These are phyloP conservation scores for Floccularia luteovirens DNA, from an alignment of 768 basidiomycete species.

Conservation along the genomic window DNA sequence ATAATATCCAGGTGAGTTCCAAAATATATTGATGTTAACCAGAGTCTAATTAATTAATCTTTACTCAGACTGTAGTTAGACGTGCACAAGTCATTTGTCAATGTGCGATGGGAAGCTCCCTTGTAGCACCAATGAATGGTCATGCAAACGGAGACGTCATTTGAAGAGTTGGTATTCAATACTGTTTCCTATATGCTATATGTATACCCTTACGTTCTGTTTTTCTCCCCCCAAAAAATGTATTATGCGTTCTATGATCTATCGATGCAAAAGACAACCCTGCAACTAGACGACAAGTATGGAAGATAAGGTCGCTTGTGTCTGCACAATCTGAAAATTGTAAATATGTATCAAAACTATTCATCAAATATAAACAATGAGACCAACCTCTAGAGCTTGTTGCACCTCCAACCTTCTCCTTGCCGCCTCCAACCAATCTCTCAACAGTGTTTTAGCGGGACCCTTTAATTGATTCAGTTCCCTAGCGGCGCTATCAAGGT, in stretches of 20 bases:
- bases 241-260: conserved; percentile 3
- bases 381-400: conserved; percentile 81
- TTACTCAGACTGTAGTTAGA: conserved; percentile 55
- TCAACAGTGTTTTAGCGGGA: conserved; percentile 61
- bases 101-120: conserved; percentile 52
- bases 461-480: conserved; percentile 90
- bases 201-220: neutral
- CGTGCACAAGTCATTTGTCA: conserved; percentile 85
- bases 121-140: conserved; percentile 13
- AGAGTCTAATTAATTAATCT: conserved; percentile 3
- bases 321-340: conserved; percentile 58
- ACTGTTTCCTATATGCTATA: neutral
- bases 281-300: conserved; percentile 59
- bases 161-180: neutral
- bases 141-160: no score
- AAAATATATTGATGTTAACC: conserved; percentile 6
- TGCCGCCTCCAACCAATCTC: conserved; percentile 91
- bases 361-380: conserved; percentile 1
- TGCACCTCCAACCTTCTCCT: conserved; percentile 82
- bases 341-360: conserved; percentile 8
- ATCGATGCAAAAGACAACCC: conserved; percentile 6
- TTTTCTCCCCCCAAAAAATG: conserved; percentile 1
- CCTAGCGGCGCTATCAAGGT: conserved; percentile 81
- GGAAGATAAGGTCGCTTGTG: conserved; percentile 79
- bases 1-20: conserved; percentile 40